These are phyloP conservation scores for Colletotrichum sp. DNA, from an alignment of 2,329 filamentous ascomycete species.

Conservation along the genomic window DNA sequence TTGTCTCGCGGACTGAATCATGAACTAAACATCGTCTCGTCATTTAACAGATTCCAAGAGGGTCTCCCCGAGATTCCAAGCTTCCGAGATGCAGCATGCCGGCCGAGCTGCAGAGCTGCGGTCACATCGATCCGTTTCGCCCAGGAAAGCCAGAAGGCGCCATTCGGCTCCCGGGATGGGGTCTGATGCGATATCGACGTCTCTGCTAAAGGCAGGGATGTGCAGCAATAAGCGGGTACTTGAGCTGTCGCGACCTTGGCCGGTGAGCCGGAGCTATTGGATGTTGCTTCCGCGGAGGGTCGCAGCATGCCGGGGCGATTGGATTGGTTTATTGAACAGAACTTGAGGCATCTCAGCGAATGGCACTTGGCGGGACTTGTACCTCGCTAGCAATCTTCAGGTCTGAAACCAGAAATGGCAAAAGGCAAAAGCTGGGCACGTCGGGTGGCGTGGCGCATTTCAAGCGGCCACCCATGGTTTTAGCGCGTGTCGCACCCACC, in stretches of 20 bases:
- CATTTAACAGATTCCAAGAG: constrained; percentile 6
- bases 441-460: constrained; percentile 10
- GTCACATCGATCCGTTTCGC: not conserved
- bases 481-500: constrained; percentile 15
- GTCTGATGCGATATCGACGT: not conserved
- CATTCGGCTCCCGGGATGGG: not conserved
- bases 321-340: not conserved
- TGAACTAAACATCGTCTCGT: constrained; percentile 1
- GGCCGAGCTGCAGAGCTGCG: not conserved
- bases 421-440: constrained; percentile 7
- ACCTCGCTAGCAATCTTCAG: constrained; percentile 5
- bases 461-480: constrained; percentile 13
- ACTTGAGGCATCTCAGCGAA: not conserved
- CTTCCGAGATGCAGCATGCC: constrained; percentile 17
- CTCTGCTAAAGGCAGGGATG: constrained; percentile 2
- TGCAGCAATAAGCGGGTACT: not conserved
- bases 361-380: not conserved
- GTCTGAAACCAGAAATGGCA: constrained; percentile 16
- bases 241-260: not conserved
- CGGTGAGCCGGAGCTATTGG: not conserved
- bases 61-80: constrained; percentile 5
- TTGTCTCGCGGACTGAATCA: constrained; percentile 3
- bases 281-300: not conserved
- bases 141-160: not conserved
- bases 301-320: not conserved